Evolutionary conservation across 257 asterid genomes (phyloP).

Genomic region (Solanum pimpinellifolium): DNA sequence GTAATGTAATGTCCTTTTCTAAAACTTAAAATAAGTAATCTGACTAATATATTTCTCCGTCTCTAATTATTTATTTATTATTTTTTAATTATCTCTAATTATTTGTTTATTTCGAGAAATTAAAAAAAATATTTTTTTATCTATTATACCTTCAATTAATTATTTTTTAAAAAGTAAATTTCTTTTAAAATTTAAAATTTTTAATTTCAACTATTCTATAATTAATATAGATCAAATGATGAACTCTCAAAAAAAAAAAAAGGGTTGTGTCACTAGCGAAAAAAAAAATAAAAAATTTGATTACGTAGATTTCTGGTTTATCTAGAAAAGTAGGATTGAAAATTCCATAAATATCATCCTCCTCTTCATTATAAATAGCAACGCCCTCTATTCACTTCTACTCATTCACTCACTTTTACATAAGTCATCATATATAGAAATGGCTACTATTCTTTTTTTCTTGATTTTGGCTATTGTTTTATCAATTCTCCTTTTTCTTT

Average conservation of each 20-base stretch:
- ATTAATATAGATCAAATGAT: too few relatives aligned
- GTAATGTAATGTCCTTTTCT: background rate
- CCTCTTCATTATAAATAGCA: background rate
- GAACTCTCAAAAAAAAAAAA: background rate
- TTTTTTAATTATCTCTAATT: too few relatives aligned
- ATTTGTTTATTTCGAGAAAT: too few relatives aligned
- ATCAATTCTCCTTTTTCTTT: slow-evolving; percentile 4
- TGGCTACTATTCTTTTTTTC: slow-evolving; percentile 9
- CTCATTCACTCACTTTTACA: background rate
- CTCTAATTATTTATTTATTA: too few relatives aligned
- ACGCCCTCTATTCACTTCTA: background rate
- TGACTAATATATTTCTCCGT: background rate
- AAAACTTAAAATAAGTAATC: background rate
- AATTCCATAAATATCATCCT: background rate
- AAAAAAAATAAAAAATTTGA: background rate
- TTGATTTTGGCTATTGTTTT: slow-evolving; percentile 4
- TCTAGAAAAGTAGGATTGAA: background rate
- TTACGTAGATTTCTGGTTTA: background rate
- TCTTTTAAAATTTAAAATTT: too few relatives aligned
- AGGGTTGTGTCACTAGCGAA: background rate
- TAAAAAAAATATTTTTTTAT: too few relatives aligned
- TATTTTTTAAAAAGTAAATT: too few relatives aligned
- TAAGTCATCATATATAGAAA: slow-evolving; percentile 6
- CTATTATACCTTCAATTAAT: too few relatives aligned
- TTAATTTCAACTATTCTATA: too few relatives aligned